Percentiles rank a stretch among this genome's conserved stretches.
Conservation (phyloP, 352 stramenopile species). For the Pythium brachiatum region DNA sequence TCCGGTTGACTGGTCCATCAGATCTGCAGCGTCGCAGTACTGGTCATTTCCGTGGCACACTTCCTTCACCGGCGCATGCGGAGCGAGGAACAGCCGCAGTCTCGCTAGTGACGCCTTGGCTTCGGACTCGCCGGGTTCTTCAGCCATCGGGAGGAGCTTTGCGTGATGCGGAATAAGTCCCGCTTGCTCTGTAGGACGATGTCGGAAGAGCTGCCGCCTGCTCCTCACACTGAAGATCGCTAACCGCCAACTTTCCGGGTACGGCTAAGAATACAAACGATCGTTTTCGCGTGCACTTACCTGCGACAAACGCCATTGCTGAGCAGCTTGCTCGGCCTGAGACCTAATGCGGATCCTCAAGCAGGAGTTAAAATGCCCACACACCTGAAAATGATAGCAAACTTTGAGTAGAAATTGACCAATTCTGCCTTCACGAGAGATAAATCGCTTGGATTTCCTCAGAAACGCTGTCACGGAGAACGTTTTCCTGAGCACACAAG, state of each 20-base stretch:
- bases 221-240: neutral
- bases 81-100: conserved; percentile 34
- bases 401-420: neutral
- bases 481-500: conserved; percentile 59
- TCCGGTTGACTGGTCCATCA: too few relatives aligned
- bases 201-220: neutral
- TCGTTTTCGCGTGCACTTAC: too few relatives aligned
- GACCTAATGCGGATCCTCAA: too few relatives aligned
- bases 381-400: neutral
- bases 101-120: conserved; percentile 29
- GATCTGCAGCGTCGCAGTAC: too few relatives aligned
- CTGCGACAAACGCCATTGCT: too few relatives aligned
- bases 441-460: conserved; percentile 86
- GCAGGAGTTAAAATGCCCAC: too few relatives aligned
- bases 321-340: too few relatives aligned
- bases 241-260: neutral
- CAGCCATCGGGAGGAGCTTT: conserved; percentile 5
- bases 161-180: neutral
- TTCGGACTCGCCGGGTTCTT: conserved; percentile 11
- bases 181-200: neutral
- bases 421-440: conserved; percentile 46
- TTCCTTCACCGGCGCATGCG: conserved; percentile 17
- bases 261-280: neutral
- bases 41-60: neutral
- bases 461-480: conserved; percentile 75